Evolutionary conservation across 345 rosid species (phyloP).

Genomic region (Boechera divaricarpa): DNA sequence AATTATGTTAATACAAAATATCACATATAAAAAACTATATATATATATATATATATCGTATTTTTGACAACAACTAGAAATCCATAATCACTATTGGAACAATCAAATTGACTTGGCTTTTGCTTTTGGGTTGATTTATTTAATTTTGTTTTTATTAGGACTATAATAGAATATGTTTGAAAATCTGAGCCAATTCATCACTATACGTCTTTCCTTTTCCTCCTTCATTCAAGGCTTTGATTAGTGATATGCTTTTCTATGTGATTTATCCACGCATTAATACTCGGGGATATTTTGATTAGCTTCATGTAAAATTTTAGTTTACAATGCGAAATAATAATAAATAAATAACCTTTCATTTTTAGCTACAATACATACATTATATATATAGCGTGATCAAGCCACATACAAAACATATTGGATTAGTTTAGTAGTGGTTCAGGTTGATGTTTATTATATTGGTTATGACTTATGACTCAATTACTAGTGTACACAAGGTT

Average conservation of each 20-base stretch:
- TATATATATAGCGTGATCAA: neutral
- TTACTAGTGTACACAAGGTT: neutral
- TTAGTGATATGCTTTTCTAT: slow-evolving; percentile 29
- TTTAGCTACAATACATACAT: neutral
- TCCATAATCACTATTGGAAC: slow-evolving; percentile 15
- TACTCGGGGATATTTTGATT: neutral
- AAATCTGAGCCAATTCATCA: slow-evolving; percentile 29
- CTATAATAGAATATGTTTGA: slow-evolving; percentile 35
- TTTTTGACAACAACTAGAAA: neutral
- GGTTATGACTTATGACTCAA: neutral
- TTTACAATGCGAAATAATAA: neutral
- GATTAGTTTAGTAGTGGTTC: neutral
- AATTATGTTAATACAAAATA: neutral
- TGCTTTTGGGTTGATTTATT: slow-evolving; percentile 20
- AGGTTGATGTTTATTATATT: neutral
- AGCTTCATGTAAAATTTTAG: neutral
- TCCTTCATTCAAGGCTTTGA: slow-evolving; percentile 46
- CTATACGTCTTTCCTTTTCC: slow-evolving; percentile 30
- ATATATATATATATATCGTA: neutral
- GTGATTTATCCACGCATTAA: slow-evolving; percentile 20
- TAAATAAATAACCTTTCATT: neutral
- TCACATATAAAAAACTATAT: neutral
- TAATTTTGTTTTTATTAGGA: slow-evolving; percentile 21
- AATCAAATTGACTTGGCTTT: slow-evolving; percentile 31
- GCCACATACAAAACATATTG: neutral